Percentiles rank a stretch among this genome's conserved stretches.
Evolutionary conservation across 192 early-diverging fungal genomes (phyloP).

Genomic region (Obelidium mucronatum): DNA sequence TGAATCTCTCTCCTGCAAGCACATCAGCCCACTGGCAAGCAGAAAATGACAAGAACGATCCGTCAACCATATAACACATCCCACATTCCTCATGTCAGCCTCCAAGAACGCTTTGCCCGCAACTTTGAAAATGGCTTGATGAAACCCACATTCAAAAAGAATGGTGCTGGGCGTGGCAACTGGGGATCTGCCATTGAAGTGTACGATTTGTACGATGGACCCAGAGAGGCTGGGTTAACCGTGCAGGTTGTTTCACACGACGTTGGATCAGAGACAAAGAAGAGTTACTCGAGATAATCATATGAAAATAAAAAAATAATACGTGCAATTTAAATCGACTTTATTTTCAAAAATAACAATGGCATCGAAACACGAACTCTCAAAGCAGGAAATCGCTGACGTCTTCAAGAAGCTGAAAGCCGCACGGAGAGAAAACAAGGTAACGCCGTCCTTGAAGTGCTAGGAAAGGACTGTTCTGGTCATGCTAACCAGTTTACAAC

Average conservation of each 20-base stretch:
- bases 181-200: neutral
- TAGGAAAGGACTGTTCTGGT: too few relatives aligned
- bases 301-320: too few relatives aligned
- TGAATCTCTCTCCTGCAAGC: too few relatives aligned
- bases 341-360: too few relatives aligned
- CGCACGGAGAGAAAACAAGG: constrained; percentile 68
- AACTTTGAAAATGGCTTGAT: neutral
- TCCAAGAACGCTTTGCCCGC: constrained; percentile 2
- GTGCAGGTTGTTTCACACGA: too few relatives aligned
- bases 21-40: too few relatives aligned
- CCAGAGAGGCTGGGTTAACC: neutral
- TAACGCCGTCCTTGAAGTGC: constrained; percentile 28
- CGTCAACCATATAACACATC: constrained; percentile 9
- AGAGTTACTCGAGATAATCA: too few relatives aligned
- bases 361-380: constrained; percentile 29
- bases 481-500: too few relatives aligned
- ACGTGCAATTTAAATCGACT: too few relatives aligned
- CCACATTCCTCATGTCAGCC: neutral
- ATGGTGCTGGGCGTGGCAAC: neutral
- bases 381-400: constrained; percentile 66
- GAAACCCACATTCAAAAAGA: constrained; percentile 13
- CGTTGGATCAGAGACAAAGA: too few relatives aligned
- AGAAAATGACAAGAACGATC: too few relatives aligned
- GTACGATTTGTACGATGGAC: neutral
- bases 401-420: constrained; percentile 73